phyloP scores from a whole-genome alignment of 352 stramenopile genomes.

The Pythium scleroteichum region DNA sequence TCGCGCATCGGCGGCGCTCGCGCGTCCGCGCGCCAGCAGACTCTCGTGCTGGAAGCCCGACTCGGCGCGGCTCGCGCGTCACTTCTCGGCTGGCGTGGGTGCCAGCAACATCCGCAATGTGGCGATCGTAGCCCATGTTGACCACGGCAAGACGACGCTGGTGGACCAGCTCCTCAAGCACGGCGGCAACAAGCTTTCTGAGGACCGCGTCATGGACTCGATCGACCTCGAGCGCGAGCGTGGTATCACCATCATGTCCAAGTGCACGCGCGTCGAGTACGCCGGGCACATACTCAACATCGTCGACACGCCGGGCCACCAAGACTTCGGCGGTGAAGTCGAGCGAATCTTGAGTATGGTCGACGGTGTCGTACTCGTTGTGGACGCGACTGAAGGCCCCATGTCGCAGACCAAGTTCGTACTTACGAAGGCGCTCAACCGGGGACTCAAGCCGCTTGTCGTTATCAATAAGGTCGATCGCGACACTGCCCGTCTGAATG shows the following conservation, averaged over 20 bases:
- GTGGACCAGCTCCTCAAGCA: conserved; percentile 98
- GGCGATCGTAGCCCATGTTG: conserved; percentile 94
- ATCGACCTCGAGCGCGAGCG: conserved; percentile 98
- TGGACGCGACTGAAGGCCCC: conserved; percentile 96
- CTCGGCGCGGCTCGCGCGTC: conserved; percentile 25
- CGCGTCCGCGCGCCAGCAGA: conserved; percentile 33
- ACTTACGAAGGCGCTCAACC: conserved; percentile 94
- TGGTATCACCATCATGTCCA: conserved; percentile 99
- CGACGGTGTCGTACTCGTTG: conserved; percentile 96
- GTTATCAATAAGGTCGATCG: conserved; percentile 99
- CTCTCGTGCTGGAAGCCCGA: conserved; percentile 30
- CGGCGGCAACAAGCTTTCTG: conserved; percentile 84
- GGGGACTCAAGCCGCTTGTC: conserved; percentile 93
- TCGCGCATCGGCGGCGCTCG: conserved; percentile 48
- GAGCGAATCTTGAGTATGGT: conserved; percentile 97
- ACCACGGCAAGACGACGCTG: conserved; percentile 99
- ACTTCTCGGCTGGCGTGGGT: conserved; percentile 41
- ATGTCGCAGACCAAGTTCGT: conserved; percentile 99
- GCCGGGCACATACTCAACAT: conserved; percentile 95
- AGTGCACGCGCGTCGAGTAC: conserved; percentile 97
- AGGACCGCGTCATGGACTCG: conserved; percentile 97
- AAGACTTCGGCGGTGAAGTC: conserved; percentile 99
- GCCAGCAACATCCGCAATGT: conserved; percentile 84
- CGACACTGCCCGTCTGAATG: conserved; percentile 87
- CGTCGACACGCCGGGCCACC: conserved; percentile 97